Evolutionary conservation across 163 green algal genomes (phyloP).

Genomic region (Scenedesmus sp.): DNA sequence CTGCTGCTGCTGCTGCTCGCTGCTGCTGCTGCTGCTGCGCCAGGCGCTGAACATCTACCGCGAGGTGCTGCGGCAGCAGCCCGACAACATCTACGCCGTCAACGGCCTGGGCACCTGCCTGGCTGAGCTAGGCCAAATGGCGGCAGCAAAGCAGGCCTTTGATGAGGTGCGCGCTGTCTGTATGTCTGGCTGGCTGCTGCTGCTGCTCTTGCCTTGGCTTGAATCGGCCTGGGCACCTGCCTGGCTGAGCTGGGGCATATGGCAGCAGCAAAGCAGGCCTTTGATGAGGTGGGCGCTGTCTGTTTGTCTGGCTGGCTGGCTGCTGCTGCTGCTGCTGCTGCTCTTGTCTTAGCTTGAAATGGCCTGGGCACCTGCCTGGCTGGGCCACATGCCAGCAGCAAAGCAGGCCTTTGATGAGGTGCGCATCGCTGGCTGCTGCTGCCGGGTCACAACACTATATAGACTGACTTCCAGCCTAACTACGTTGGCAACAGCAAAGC

Average conservation of each 20-base stretch:
- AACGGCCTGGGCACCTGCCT: slow-evolving; percentile 91
- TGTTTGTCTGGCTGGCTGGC: too few species aligned
- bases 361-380: too few species aligned
- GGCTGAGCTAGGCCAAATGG: slow-evolving; percentile 83
- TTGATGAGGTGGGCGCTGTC: background rate
- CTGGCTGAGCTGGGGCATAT: slow-evolving; percentile 59
- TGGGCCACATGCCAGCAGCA: too few species aligned
- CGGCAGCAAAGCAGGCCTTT: slow-evolving; percentile 69
- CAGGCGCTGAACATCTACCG: slow-evolving; percentile 70
- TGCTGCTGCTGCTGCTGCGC: slow-evolving; percentile 32
- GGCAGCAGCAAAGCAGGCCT: background rate
- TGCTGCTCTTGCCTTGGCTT: too few species aligned
- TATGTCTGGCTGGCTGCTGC: too few species aligned
- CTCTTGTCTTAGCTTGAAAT: too few species aligned
- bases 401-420: background rate
- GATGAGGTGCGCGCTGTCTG: background rate
- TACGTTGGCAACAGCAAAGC: too few species aligned
- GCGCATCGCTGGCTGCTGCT: background rate
- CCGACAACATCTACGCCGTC: slow-evolving; percentile 87
- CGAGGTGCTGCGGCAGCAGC: slow-evolving; percentile 61
- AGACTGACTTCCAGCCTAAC: too few species aligned
- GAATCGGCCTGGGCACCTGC: too few species aligned
- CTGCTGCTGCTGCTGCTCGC: background rate
- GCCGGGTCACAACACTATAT: background rate
- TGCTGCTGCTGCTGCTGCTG: too few species aligned